phyloP scores from a whole-genome alignment of 1,284 basidiomycete species.

The Tremellales sp. region DNA sequence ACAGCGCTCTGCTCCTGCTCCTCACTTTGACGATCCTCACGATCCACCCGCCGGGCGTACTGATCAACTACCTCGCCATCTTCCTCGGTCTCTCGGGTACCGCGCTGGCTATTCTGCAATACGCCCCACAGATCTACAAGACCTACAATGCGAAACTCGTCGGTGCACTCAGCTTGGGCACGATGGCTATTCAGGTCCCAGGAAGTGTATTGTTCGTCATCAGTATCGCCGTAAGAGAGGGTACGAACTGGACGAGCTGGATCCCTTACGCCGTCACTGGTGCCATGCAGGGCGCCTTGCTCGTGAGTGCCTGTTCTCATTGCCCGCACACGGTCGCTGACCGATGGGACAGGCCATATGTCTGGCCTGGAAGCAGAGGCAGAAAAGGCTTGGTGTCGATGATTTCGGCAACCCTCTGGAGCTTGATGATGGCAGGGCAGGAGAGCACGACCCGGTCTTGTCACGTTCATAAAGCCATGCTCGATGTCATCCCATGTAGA shows the following conservation, averaged over 20 bases:
- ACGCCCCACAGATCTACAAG: constrained; percentile 77
- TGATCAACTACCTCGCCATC: constrained; percentile 62
- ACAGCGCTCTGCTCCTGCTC: constrained; percentile 27
- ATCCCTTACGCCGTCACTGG: constrained; percentile 80
- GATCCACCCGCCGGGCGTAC: constrained; percentile 18
- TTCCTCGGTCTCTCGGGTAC: constrained; percentile 83
- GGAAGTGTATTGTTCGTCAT: constrained; percentile 84
- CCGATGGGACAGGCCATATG: constrained; percentile 58
- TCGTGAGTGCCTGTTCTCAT: constrained; percentile 48
- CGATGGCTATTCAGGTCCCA: constrained; percentile 90
- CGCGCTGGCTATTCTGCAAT: constrained; percentile 73
- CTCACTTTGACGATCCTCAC: constrained; percentile 42
- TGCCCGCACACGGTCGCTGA: not conserved
- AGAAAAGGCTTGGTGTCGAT: constrained; percentile 73
- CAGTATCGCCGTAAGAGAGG: constrained; percentile 71
- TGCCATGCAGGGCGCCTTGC: constrained; percentile 73
- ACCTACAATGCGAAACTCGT: constrained; percentile 77
- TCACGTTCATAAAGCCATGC: not conserved
- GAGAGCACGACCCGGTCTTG: not conserved
- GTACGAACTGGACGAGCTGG: constrained; percentile 87
- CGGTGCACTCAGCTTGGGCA: constrained; percentile 84
- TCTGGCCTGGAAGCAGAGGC: constrained; percentile 70
- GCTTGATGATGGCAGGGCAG: not conserved
- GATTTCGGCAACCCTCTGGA: constrained; percentile 78
- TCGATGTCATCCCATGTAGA: too few species aligned